These are phyloP conservation scores for Wallacemonas sp. DNA, from an alignment of 208 protist species.

Conservation along the genomic window DNA sequence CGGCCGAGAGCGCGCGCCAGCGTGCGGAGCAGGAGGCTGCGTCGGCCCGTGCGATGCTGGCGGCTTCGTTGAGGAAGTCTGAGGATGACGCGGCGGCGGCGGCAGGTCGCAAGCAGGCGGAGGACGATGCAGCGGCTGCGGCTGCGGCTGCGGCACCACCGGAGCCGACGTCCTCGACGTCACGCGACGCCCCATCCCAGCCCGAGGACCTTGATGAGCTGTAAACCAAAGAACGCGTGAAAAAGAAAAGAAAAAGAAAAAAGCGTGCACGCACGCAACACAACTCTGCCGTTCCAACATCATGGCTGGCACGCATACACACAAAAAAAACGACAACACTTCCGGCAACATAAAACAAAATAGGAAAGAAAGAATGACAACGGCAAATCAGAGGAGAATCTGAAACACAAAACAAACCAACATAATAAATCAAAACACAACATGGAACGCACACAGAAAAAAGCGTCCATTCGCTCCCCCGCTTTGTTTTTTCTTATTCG, in stretches of 20 bases:
- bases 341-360: not conserved
- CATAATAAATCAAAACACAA: conserved; percentile 1
- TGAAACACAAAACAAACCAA: not conserved
- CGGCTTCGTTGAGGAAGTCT: not conserved
- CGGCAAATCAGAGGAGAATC: not conserved
- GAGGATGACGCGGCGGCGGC: conserved; percentile 7
- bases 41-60: not conserved
- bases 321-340: conserved; percentile 3
- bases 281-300: no score
- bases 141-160: conserved; percentile 2
- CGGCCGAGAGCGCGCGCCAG: conserved; percentile 1
- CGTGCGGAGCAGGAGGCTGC: conserved; percentile 13
- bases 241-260: conserved; percentile 13
- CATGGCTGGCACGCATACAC: not conserved
- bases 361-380: conserved; percentile 16
- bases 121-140: not conserved
- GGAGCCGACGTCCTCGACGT: not conserved
- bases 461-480: no score
- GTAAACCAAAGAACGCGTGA: not conserved
- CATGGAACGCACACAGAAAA: no score
- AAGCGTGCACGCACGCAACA: not conserved
- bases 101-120: not conserved
- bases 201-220: conserved; percentile 1
- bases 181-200: not conserved
- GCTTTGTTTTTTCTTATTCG: not conserved